Conservation (phyloP, 2,329 filamentous ascomycete genomes). For the Epicoccum sorghinum region DNA sequence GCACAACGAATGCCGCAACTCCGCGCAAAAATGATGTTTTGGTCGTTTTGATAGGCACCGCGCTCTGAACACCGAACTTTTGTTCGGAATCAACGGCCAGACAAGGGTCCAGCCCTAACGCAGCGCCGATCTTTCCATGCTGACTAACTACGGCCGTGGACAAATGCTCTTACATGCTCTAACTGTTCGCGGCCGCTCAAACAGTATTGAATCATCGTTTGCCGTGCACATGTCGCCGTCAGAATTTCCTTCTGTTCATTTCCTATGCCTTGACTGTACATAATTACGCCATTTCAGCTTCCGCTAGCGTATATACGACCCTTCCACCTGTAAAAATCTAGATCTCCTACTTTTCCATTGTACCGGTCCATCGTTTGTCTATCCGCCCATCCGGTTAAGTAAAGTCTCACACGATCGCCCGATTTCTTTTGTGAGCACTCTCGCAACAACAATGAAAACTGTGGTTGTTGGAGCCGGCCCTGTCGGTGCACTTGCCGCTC, state of each 20-base stretch:
- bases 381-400: slow-evolving; percentile 13
- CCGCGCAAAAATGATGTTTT: slow-evolving; percentile 22
- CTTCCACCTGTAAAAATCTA: slow-evolving; percentile 2
- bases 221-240: slow-evolving; percentile 10
- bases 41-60: slow-evolving; percentile 1
- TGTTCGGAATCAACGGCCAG: slow-evolving; percentile 4
- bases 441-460: slow-evolving; percentile 59
- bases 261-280: slow-evolving; percentile 6
- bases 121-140: slow-evolving; percentile 22
- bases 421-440: slow-evolving; percentile 4
- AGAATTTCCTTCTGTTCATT: background rate
- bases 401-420: slow-evolving; percentile 14
- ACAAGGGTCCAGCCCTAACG: slow-evolving; percentile 24
- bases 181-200: background rate
- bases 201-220: slow-evolving; percentile 23
- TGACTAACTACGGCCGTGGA: slow-evolving; percentile 25
- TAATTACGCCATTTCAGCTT: slow-evolving; percentile 2
- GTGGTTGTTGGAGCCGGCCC: slow-evolving; percentile 91
- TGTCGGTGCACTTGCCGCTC: slow-evolving; percentile 86
- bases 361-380: slow-evolving; percentile 4
- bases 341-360: slow-evolving; percentile 16
- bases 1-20: slow-evolving; percentile 17
- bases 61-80: slow-evolving; percentile 2
- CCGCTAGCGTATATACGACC: slow-evolving; percentile 1
- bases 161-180: slow-evolving; percentile 23